These are phyloP conservation scores for Spinacia oleracea DNA, from an alignment of 179 eudicot species.

Conservation along the genomic window DNA sequence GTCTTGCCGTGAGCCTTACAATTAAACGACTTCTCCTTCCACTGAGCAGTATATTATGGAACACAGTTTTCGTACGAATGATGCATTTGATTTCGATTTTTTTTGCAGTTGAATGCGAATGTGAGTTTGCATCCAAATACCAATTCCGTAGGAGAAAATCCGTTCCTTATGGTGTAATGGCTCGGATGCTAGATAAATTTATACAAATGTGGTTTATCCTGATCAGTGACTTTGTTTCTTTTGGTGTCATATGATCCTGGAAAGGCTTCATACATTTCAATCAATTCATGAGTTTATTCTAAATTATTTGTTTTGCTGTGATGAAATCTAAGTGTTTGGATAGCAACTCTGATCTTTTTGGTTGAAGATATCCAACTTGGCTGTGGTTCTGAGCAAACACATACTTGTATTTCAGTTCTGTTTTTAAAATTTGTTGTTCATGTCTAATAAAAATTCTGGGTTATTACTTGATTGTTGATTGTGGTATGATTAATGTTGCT, in stretches of 20 bases:
- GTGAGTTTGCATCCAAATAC: slow-evolving; percentile 43
- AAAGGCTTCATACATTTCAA: slow-evolving; percentile 53
- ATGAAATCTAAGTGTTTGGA: slow-evolving; percentile 18
- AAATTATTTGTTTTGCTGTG: not conserved
- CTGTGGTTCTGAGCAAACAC: slow-evolving; percentile 25
- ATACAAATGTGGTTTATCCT: slow-evolving; percentile 50
- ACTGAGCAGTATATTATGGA: no score
- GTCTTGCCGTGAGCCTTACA: not conserved
- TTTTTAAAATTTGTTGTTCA: no score
- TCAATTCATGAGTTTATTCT: no score
- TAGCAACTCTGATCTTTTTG: slow-evolving; percentile 30
- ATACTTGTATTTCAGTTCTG: no score
- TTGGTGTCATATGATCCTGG: slow-evolving; percentile 55
- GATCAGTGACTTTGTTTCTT: slow-evolving; percentile 40
- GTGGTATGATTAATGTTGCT: no score
- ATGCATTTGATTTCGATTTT: no score
- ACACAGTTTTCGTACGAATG: no score
- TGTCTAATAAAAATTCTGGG: no score
- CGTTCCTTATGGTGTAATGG: slow-evolving; percentile 66
- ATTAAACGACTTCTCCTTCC: not conserved
- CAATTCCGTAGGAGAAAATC: slow-evolving; percentile 50
- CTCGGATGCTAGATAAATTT: slow-evolving; percentile 48
- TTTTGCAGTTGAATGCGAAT: not conserved
- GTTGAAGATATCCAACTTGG: slow-evolving; percentile 29
- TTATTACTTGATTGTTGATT: no score